Evolutionary conservation across 345 rosid species (phyloP).

Genomic region (Citrus maxima): DNA sequence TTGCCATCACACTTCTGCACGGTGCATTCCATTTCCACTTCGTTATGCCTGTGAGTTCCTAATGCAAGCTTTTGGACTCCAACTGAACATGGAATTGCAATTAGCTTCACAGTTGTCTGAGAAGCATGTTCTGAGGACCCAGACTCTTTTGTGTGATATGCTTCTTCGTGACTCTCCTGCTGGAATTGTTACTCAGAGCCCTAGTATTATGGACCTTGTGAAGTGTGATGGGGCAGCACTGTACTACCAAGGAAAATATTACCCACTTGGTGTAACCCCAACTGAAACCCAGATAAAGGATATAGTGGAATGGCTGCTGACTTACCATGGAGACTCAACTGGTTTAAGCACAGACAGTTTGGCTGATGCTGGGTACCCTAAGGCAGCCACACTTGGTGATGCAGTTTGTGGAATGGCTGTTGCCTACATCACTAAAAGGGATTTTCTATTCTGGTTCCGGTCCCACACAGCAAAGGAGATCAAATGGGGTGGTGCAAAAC

Average conservation of each 20-base stretch:
- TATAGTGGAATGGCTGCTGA: constrained; percentile 84
- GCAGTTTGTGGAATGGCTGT: constrained; percentile 99
- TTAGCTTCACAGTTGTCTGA: constrained; percentile 83
- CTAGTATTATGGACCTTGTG: constrained; percentile 93
- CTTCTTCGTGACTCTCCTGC: constrained; percentile 95
- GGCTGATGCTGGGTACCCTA: constrained; percentile 89
- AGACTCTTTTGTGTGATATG: constrained; percentile 94
- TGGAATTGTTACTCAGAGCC: constrained; percentile 92
- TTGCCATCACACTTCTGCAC: constrained; percentile 93
- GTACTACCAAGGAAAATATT: constrained; percentile 72
- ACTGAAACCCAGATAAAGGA: constrained; percentile 79
- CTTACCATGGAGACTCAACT: constrained; percentile 82
- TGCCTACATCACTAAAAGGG: constrained; percentile 77
- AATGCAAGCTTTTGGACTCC: constrained; percentile 98
- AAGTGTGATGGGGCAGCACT: constrained; percentile 98
- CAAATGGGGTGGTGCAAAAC: constrained; percentile 99
- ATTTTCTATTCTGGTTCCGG: constrained; percentile 95
- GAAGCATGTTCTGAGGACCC: constrained; percentile 87
- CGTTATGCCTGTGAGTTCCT: constrained; percentile 98
- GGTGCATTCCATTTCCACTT: constrained; percentile 86
- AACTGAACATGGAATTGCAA: constrained; percentile 96
- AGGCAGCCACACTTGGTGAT: constrained; percentile 83
- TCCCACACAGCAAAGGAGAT: constrained; percentile 95
- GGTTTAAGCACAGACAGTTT: constrained; percentile 95
- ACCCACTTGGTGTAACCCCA: constrained; percentile 80